Conservation (phyloP, 495 filamentous ascomycete genomes). For the Immersiella caudata region DNA sequence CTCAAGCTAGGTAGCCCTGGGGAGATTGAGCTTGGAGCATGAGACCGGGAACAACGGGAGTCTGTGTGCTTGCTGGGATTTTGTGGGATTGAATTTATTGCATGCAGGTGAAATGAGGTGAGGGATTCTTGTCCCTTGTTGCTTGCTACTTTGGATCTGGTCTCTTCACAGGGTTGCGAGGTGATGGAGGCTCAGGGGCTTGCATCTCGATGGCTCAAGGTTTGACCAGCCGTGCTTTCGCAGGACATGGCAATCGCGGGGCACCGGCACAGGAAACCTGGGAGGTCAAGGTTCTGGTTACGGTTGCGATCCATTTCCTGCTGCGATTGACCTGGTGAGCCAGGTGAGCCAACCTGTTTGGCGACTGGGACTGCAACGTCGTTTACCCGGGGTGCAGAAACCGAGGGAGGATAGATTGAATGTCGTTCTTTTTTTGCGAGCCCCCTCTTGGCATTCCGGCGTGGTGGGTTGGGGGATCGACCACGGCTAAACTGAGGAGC, state of each 20-base stretch:
- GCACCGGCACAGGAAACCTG: not conserved
- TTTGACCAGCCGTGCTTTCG: not conserved
- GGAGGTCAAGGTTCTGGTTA: not conserved
- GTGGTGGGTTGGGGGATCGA: not conserved
- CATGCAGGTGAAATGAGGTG: not conserved
- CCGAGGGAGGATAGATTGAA: not conserved
- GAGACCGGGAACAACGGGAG: not conserved
- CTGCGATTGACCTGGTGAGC: not conserved
- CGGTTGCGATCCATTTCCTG: no score
- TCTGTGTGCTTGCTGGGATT: not conserved
- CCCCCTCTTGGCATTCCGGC: not conserved
- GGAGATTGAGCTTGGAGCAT: not conserved
- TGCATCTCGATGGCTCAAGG: not conserved
- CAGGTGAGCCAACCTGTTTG: not conserved
- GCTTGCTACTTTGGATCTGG: not conserved
- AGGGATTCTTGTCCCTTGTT: not conserved
- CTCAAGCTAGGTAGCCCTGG: not conserved
- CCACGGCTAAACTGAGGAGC: not conserved
- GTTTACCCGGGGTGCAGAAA: not conserved
- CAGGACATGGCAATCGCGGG: not conserved
- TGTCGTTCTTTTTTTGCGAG: not conserved
- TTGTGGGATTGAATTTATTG: not conserved
- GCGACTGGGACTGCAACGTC: not conserved
- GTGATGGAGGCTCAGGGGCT: not conserved
- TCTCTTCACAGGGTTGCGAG: not conserved